These are phyloP conservation scores for Candida xyloterini DNA, from an alignment of 805 yeast genomes.

Conservation along the genomic window DNA sequence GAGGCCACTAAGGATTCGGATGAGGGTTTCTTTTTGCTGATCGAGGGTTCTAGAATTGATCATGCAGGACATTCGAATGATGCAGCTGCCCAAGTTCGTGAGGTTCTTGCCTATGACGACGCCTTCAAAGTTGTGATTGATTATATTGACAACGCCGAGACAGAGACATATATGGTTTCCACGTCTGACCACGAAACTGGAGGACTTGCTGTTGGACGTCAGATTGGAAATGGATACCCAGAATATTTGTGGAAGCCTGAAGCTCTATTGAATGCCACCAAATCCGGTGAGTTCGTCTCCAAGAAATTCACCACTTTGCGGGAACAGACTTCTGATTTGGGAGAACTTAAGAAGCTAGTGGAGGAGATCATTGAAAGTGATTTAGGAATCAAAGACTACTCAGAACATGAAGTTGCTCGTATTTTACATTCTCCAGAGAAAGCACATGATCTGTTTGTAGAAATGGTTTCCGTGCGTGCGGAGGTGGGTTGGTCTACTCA, in stretches of 20 bases:
- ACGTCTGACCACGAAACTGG: constrained; percentile 97
- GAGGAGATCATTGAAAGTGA: constrained; percentile 57
- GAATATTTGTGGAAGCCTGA: constrained; percentile 88
- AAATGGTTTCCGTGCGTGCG: constrained; percentile 76
- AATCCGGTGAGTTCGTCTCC: constrained; percentile 72
- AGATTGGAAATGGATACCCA: constrained; percentile 65
- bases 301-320: constrained; percentile 37
- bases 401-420: constrained; percentile 48
- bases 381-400: constrained; percentile 62
- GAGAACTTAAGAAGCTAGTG: constrained; percentile 43
- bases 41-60: constrained; percentile 92
- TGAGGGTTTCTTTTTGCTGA: constrained; percentile 78
- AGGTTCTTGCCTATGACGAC: constrained; percentile 81
- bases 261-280: constrained; percentile 62
- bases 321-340: constrained; percentile 1
- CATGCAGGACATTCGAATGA: constrained; percentile 95
- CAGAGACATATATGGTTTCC: constrained; percentile 73
- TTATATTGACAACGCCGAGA: constrained; percentile 63
- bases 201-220: constrained; percentile 86
- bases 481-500: constrained; percentile 96
- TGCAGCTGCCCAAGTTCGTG: constrained; percentile 91
- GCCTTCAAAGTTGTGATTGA: constrained; percentile 74
- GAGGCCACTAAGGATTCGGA: constrained; percentile 70
- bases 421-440: constrained; percentile 36
- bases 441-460: constrained; percentile 51